Base-by-base conservation (phyloP, 257 asterid species). In the Thymus mandschuricus region DNA sequence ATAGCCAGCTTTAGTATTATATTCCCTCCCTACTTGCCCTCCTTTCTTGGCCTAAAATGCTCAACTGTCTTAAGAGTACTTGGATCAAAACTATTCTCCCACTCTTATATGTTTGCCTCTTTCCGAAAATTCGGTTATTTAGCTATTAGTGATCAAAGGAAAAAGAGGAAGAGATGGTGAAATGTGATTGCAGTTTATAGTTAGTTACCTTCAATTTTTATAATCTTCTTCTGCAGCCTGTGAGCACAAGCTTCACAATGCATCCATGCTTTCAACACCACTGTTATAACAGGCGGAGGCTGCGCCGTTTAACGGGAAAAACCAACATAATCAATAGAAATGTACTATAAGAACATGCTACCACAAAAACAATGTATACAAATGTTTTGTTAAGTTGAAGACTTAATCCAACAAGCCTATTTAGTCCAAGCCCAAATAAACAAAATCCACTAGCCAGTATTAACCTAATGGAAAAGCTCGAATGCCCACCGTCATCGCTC, bases 221-320 rank as follows among this genome's bases (percentile, higher is more conserved):
- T 35, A 38, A 92, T 86, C 68, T 78, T 80, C 84, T 83, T 92
- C 87, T 86, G 89, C 80, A 92, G 71, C 31, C 52, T 89, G 50
- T 83, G 91, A 60, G 98, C 96, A 76, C 98, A 90, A 29, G 96
- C 97, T n/a, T 88, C 96, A n/a, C 97, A 88, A 70, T 92, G 97
- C 97, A 92, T 90, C 60, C 86, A 84, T 75, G 90, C 88, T 66
- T 79, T 82, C 80, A 92, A 69, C 70, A 83, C 88, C 15, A 90
- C 85, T 3, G 96, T 87, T 78, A 85, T 52, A 29, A 81, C 85
- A 4, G 86, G 80, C 12, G 95, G 97, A 57, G 92, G 92, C 97
- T 86, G 89, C 80, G 28, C 59, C 0, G 44, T 46, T 4, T 51
- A 44, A 49, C 50, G 1, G 4, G 38, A 7, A 43, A 30, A 11